A percentile compares a stretch with the other conserved stretches of the same genome.
phyloP scores from a whole-genome alignment of 345 rosid species.

The Sisymbrium irio region DNA sequence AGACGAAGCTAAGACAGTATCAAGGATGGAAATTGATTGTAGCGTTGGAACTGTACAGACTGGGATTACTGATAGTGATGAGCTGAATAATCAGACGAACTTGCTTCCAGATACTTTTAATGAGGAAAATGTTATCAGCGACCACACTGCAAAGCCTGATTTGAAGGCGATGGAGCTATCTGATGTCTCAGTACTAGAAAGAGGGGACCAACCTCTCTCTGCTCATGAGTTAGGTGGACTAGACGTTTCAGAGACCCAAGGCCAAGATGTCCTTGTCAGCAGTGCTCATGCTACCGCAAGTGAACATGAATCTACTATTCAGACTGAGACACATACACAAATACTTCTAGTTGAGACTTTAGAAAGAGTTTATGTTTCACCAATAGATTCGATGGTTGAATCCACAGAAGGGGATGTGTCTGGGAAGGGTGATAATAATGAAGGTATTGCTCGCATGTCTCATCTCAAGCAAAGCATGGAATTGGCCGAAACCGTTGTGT shows the following conservation, averaged over 20 bases:
- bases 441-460: constrained; percentile 21
- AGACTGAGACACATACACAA: constrained; percentile 24
- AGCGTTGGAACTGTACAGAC: constrained; percentile 17
- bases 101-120: constrained; percentile 10
- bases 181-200: constrained; percentile 37
- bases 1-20: constrained; percentile 37
- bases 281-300: constrained; percentile 19
- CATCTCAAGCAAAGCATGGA: constrained; percentile 33
- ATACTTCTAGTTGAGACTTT: constrained; percentile 26
- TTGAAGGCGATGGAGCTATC: constrained; percentile 31
- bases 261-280: constrained; percentile 30
- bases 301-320: constrained; percentile 32
- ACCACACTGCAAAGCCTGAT: constrained; percentile 28
- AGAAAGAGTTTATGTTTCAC: constrained; percentile 23
- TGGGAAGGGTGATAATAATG: constrained; percentile 24
- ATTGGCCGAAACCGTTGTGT: constrained; percentile 34
- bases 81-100: constrained; percentile 33
- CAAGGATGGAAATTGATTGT: constrained; percentile 42
- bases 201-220: constrained; percentile 29
- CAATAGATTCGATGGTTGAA: constrained; percentile 27
- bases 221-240: constrained; percentile 24
- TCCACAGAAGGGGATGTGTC: constrained; percentile 20
- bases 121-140: constrained; percentile 24
- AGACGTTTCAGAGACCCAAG: constrained; percentile 29
- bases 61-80: constrained; percentile 27